Evolutionary conservation across 305 asterid species (phyloP).

Genomic region (Solanum hybrid): DNA sequence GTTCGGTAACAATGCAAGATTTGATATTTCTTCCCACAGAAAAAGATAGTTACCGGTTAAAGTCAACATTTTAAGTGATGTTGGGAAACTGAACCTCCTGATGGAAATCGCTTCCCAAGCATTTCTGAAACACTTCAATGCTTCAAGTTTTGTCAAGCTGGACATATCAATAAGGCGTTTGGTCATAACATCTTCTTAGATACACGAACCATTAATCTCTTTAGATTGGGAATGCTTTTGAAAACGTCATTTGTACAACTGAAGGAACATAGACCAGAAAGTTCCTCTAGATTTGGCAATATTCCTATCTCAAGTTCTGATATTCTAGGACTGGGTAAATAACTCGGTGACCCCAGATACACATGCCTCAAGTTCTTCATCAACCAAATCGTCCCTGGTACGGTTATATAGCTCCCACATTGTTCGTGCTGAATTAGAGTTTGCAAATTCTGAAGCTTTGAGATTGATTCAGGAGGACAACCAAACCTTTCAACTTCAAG

Average conservation of each 20-base stretch:
- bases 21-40: neutral
- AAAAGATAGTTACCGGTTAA: neutral
- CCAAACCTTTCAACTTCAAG: neutral
- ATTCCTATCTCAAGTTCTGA: neutral
- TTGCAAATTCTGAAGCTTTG: neutral
- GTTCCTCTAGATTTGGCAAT: neutral
- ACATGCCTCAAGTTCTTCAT: neutral
- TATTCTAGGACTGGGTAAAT: neutral
- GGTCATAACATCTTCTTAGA: neutral
- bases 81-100: neutral
- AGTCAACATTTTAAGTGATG: neutral
- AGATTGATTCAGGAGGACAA: neutral
- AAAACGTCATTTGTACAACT: neutral
- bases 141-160: neutral
- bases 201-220: neutral
- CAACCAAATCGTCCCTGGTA: neutral
- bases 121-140: neutral
- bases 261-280: neutral
- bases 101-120: neutral
- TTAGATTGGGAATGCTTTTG: neutral
- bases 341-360: neutral
- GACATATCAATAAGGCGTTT: neutral
- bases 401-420: neutral
- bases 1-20: neutral
- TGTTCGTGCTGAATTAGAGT: neutral